These are phyloP conservation scores for Erodium trifolium DNA, from an alignment of 441 rosid genomes.

Conservation along the genomic window DNA sequence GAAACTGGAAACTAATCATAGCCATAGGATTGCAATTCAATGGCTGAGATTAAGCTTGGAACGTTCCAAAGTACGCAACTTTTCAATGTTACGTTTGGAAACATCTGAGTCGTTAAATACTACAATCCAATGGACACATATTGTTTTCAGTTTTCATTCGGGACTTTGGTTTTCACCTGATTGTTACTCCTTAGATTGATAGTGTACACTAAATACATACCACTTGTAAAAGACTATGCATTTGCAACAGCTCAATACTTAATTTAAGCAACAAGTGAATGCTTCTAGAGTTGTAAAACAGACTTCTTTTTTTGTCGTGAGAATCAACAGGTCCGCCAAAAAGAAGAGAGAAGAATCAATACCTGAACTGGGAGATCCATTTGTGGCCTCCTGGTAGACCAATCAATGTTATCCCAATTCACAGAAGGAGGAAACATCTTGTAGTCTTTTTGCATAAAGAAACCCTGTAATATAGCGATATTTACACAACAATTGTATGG, in stretches of 20 bases:
- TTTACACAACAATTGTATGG: slow-evolving; percentile 6
- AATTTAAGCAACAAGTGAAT: background rate
- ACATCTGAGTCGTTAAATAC: too few relatives aligned
- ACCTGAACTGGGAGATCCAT: slow-evolving; percentile 99
- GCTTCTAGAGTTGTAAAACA: background rate
- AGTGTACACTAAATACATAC: background rate
- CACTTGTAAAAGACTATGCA: background rate
- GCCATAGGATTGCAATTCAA: too few relatives aligned
- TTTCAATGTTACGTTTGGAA: too few relatives aligned
- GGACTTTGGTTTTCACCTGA: too few relatives aligned
- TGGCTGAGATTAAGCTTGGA: too few relatives aligned
- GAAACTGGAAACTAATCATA: too few relatives aligned
- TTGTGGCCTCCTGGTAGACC: slow-evolving; percentile 86
- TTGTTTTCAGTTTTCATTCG: too few relatives aligned
- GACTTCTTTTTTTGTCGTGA: background rate
- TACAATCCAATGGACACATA: too few relatives aligned
- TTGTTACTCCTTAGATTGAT: background rate
- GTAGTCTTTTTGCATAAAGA: slow-evolving; percentile 97
- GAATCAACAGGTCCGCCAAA: background rate
- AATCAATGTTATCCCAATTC: slow-evolving; percentile 81
- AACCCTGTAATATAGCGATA: slow-evolving; percentile 47
- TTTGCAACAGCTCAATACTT: background rate
- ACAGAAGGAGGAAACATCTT: slow-evolving; percentile 97
- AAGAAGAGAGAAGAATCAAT: background rate
- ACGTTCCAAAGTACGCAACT: too few relatives aligned